These are phyloP conservation scores for Colletotrichum sp. DNA, from an alignment of 2,329 filamentous ascomycete genomes.

Conservation along the genomic window DNA sequence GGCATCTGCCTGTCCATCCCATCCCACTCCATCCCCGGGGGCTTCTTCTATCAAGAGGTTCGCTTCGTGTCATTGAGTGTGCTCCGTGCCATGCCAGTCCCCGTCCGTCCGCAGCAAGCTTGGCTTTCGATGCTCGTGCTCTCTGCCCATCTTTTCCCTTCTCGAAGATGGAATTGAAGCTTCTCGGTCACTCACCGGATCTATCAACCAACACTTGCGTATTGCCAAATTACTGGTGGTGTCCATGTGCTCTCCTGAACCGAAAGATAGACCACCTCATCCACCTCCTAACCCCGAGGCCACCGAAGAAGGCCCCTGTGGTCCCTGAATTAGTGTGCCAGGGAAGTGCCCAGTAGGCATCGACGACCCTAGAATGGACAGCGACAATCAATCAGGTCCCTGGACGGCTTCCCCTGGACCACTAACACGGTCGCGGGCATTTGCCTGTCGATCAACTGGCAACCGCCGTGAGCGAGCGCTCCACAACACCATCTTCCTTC, in stretches of 20 bases:
- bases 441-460: conserved; percentile 14
- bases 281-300: not conserved
- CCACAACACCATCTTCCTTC: not conserved
- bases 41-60: not conserved
- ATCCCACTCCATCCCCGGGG: not conserved
- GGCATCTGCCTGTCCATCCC: not conserved
- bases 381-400: conserved; percentile 3
- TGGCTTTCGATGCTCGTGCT: not conserved
- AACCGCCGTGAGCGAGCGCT: not conserved
- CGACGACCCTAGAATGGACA: not conserved
- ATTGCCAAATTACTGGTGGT: not conserved
- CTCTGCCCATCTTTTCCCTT: not conserved
- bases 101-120: not conserved
- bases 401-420: not conserved
- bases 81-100: not conserved
- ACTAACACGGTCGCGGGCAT: conserved; percentile 1
- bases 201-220: not conserved
- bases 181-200: not conserved
- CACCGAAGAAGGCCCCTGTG: conserved; percentile 8
- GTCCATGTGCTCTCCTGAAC: not conserved
- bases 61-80: not conserved
- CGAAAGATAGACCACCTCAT: not conserved
- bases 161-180: not conserved
- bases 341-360: not conserved
- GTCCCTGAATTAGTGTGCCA: conserved; percentile 14